Base-by-base conservation (phyloP, 179 eudicot species). In the Camellia oleifera region DNA sequence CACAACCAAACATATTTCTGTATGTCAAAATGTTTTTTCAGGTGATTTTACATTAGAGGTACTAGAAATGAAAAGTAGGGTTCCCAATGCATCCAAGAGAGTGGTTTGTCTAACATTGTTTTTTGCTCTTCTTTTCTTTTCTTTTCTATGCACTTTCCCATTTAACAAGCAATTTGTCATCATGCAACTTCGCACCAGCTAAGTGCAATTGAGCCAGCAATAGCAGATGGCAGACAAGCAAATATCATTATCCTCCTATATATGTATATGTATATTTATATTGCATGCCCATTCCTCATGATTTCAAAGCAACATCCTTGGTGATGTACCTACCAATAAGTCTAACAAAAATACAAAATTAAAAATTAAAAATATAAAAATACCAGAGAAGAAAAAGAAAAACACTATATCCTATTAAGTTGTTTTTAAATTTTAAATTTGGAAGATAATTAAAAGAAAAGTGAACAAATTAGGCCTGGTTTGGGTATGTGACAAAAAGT, bases 171-270 rank as follows among this genome's bases (percentile, higher is more conserved):
- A 0, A 13, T n/a, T 15, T 69, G 17, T 57, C 52, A 58, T 75
- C 32, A 75, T 75, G 50, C 13, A 60, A 40, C 65, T 32, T 44
- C 9, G 44, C 69, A 40, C 65, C 15, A 9, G 64, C 64, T 74
- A 74, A 13, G 44, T 42, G 67, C 69, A 45, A 42, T 9, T 44
- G 56, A 71, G 74, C 74, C 3, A n/a, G 20, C 32, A 12, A 26
- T 46, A 17, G 20, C 10, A 44, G 72, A 68, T 61, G 78, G 78
- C 78, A 75, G 69, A 75, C 69, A 61, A 45, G 69, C 69, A 60
- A 46, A 8, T 18, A 60, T 32, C 78, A 60, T 75, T 3, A 75
- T 44, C 17, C 52, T 18, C 69, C 42, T 40, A 17, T 40, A 26
- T 26, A 26, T 26, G 0, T 26, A 26, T 58, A 67, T 40, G 6